Evolutionary conservation across 176 grass and related monocot genomes (phyloP).

Genomic region (Paspalum notatum): DNA sequence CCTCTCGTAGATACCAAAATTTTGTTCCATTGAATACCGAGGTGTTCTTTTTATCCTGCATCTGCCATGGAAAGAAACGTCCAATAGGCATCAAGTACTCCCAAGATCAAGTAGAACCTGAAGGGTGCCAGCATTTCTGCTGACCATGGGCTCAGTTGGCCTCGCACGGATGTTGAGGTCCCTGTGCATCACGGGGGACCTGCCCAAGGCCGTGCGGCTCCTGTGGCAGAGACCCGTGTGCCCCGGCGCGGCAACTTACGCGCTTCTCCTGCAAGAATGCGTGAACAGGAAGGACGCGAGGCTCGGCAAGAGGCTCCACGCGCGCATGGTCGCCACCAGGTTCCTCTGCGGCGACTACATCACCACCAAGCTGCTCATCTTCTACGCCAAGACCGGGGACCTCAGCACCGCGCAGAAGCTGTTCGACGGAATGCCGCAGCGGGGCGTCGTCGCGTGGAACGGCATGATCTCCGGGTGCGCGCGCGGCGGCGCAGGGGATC

Average conservation of each 20-base stretch:
- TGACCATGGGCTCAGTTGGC: conserved; percentile 26
- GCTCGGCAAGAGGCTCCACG: conserved; percentile 66
- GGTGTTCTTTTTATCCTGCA: neutral
- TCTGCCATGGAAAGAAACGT: neutral
- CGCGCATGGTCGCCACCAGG: conserved; percentile 47
- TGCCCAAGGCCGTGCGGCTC: conserved; percentile 42
- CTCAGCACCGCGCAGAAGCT: conserved; percentile 29
- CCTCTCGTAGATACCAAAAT: neutral
- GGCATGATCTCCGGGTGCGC: conserved; percentile 55
- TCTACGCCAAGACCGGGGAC: conserved; percentile 57
- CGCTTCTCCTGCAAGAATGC: conserved; percentile 56
- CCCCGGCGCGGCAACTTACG: conserved; percentile 32
- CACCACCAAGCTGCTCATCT: conserved; percentile 55
- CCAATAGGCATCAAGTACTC: neutral
- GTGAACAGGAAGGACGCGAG: conserved; percentile 49
- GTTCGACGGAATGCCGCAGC: conserved; percentile 54
- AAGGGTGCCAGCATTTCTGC: neutral
- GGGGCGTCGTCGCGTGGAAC: conserved; percentile 57
- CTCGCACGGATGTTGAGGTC: conserved; percentile 37
- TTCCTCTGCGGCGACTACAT: conserved; percentile 37
- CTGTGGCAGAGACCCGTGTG: conserved; percentile 30
- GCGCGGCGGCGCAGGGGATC: conserved; percentile 14
- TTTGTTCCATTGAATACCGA: neutral
- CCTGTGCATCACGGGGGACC: conserved; percentile 49
- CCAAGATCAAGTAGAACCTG: neutral